phyloP scores from a whole-genome alignment of 306 rosid genomes.

The Vicia villosa region DNA sequence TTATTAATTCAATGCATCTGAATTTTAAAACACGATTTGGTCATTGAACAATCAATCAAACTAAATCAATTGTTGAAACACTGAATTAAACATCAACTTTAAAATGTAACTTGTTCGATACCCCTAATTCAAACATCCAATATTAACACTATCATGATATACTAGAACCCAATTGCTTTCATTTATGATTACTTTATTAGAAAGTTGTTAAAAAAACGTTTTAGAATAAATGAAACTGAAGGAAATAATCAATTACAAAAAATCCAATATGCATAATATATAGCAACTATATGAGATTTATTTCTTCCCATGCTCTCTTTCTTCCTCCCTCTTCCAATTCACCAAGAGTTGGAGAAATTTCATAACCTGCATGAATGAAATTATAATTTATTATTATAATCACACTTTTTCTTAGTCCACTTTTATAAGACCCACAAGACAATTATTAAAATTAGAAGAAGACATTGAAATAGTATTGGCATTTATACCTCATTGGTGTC shows the following conservation, averaged over 20 bases:
- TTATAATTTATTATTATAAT: neutral
- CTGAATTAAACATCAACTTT: too few species aligned
- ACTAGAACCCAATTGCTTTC: constrained; percentile 7
- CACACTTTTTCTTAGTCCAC: neutral
- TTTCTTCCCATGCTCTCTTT: constrained; percentile 29
- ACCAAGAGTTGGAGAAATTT: constrained; percentile 75
- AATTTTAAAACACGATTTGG: too few species aligned
- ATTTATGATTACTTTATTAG: constrained; percentile 9
- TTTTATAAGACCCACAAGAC: constrained; percentile 4
- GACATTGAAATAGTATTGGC: neutral
- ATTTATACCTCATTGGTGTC: constrained; percentile 70
- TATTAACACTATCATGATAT: too few species aligned
- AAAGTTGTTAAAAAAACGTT: neutral
- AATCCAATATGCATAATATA: constrained; percentile 3
- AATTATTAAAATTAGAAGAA: neutral
- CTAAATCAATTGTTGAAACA: too few species aligned
- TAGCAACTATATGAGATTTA: constrained; percentile 8
- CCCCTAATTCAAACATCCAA: too few species aligned
- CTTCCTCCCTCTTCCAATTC: constrained; percentile 56
- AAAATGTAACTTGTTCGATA: too few species aligned
- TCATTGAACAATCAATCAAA: too few species aligned
- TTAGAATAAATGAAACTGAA: neutral
- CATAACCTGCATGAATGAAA: constrained; percentile 65
- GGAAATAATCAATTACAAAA: constrained; percentile 16
- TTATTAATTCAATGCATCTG: too few species aligned